These are phyloP conservation scores for Psidium friedrichsthalianum DNA, from an alignment of 345 rosid species.

Conservation along the genomic window DNA sequence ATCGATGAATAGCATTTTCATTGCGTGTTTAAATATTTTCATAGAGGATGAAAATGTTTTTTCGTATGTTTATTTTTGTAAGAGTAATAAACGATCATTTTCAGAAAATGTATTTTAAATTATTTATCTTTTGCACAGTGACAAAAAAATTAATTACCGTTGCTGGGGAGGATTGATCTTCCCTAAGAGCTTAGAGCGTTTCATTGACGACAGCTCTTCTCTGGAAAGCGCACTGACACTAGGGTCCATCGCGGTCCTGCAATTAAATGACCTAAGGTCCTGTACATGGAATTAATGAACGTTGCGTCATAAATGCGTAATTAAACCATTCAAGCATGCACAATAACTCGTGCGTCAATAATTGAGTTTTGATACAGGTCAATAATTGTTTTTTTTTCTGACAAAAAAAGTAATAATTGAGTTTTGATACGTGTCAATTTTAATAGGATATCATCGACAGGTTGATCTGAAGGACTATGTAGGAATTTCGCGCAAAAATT, in stretches of 20 bases:
- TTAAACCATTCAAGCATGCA: not conserved
- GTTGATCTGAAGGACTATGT: rapidly evolving
- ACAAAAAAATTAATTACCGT: too few relatives aligned
- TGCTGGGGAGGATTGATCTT: not conserved
- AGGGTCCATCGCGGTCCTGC: not conserved
- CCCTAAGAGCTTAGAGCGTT: not conserved
- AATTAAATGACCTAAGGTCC: not conserved
- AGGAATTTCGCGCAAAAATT: not conserved
- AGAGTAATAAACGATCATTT: too few relatives aligned
- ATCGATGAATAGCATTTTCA: too few relatives aligned
- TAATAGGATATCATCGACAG: too few relatives aligned
- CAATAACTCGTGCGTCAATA: not conserved
- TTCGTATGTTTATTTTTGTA: too few relatives aligned
- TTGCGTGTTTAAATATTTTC: too few relatives aligned
- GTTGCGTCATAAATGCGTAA: not conserved
- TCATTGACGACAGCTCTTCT: not conserved
- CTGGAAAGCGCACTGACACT: not conserved
- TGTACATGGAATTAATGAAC: not conserved
- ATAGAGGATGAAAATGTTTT: too few relatives aligned
- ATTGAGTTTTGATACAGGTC: not conserved
- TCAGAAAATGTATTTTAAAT: too few relatives aligned
- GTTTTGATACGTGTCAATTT: too few relatives aligned
- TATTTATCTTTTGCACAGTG: too few relatives aligned
- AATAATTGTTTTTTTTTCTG: too few relatives aligned
- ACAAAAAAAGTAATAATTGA: too few relatives aligned